Evolutionary conservation across 352 stramenopile genomes (phyloP), one percentile per base, ranked within the genome.

Genomic region (Blastocystis sp.): DNA sequence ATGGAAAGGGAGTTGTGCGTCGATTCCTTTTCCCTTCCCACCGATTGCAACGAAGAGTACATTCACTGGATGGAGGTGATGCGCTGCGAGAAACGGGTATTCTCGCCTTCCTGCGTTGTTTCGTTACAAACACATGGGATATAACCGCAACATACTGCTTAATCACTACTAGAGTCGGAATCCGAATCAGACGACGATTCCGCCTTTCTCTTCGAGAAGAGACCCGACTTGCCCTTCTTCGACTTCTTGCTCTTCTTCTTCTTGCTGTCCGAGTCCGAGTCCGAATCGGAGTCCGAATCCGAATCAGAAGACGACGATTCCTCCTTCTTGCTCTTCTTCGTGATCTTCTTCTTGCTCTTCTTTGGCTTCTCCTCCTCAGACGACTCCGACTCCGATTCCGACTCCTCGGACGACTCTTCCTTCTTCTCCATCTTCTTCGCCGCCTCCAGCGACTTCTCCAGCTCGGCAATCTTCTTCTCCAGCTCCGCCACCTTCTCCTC

Each of bases 1-100:
- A 26, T 16, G 13, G 29, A 4, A 62, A 65, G 41, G 26, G 29
- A 29, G 51, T 41, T 41, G 35, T 37, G 2, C 24, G 71, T 63
- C 2, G 31, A 29, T n/a, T 29, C 29, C 13, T 16, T 66, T 3
- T 41, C 2, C 19, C 19, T 81, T 12, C 60, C 26, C 31, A 21
- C 59, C 2, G 74, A 85, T 69, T 29, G 50, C 6, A 85, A 85
- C 45, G 74, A 85, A 51, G 74, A 85, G 55, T 85, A 85, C 61
- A 66, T 85, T 45, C 51, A 69, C 29, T 85, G 74, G 74, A 55
- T 85, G 60, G 50, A 85, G 37, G n/a, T 51, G 12, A 66, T 85
- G 41, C n/a, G 39, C 1, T 69, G 19, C 29, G 10, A 33, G 13
- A 9, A 85, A 69, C 16, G 26, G 2, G 50, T 70, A 16, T 31